Evolutionary conservation across 1,139 yeast species (phyloP).

Genomic region (Zygoascus meyerae): DNA sequence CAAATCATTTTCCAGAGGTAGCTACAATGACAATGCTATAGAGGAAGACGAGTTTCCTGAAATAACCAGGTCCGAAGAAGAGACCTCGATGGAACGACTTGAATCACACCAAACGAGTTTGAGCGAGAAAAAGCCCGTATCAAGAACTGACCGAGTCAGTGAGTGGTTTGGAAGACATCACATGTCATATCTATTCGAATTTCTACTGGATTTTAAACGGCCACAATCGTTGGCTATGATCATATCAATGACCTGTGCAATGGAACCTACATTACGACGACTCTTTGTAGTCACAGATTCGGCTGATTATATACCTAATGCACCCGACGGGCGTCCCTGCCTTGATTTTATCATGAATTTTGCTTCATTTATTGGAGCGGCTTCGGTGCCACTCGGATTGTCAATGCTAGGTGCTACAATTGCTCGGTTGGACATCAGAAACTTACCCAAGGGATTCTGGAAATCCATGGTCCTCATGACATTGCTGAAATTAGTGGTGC

Average conservation of each 20-base stretch:
- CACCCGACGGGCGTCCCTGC: constrained; percentile 83
- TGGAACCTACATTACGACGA: constrained; percentile 84
- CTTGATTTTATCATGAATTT: constrained; percentile 79
- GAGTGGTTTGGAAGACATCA: constrained; percentile 8
- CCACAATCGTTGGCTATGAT: constrained; percentile 68
- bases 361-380: constrained; percentile 72
- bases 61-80: too few relatives aligned
- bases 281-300: constrained; percentile 43
- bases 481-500: constrained; percentile 43
- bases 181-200: constrained; percentile 31
- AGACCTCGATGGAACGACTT: background rate
- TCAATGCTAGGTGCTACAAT: constrained; percentile 80
- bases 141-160: background rate
- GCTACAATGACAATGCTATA: background rate
- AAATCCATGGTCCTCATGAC: constrained; percentile 46
- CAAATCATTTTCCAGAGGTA: constrained; percentile 1
- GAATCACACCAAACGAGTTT: background rate
- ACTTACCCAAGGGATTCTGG: constrained; percentile 69
- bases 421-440: constrained; percentile 57
- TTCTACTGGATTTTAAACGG: constrained; percentile 56
- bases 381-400: constrained; percentile 84
- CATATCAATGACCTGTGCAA: constrained; percentile 56
- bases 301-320: constrained; percentile 45
- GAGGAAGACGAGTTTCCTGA: background rate
- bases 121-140: background rate